Evolutionary conservation across 73 alveolate genomes (phyloP).

Genomic region (Paramecium pentaurelia): DNA sequence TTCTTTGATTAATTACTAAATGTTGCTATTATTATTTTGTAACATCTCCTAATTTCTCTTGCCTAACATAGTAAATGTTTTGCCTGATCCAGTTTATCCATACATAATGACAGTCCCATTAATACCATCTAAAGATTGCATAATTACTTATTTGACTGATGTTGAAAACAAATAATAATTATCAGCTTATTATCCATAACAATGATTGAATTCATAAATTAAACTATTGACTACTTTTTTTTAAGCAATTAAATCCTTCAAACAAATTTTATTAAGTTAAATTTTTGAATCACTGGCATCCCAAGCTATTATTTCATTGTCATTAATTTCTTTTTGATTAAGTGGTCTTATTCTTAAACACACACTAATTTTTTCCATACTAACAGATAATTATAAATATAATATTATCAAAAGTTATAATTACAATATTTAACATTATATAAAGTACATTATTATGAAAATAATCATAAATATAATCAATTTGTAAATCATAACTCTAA

Average conservation of each 20-base stretch:
- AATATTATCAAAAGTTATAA: neutral
- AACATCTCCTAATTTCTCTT: neutral
- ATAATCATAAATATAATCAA: too few species aligned
- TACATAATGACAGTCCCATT: conserved; percentile 48
- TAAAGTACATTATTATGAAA: too few species aligned
- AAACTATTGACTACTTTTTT: conserved; percentile 16
- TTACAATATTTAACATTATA: too few species aligned
- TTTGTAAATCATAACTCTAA: too few species aligned
- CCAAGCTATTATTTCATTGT: neutral
- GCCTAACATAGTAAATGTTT: conserved; percentile 20
- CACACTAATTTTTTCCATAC: conserved; percentile 28
- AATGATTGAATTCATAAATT: conserved; percentile 27
- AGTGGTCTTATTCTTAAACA: conserved; percentile 11
- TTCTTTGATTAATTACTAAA: neutral
- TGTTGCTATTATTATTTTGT: neutral
- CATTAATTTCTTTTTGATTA: neutral
- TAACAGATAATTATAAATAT: neutral
- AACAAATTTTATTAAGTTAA: neutral
- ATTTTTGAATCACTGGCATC: neutral
- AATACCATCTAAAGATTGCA: conserved; percentile 24
- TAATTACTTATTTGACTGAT: neutral
- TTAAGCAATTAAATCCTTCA: conserved; percentile 2
- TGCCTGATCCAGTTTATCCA: conserved; percentile 41
- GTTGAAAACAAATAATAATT: neutral
- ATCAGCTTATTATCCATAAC: neutral